A percentile compares a stretch with the other conserved stretches of the same genome.
Evolutionary conservation across 169 alveolate species (phyloP).

Genomic region (Plasmodium inui): DNA sequence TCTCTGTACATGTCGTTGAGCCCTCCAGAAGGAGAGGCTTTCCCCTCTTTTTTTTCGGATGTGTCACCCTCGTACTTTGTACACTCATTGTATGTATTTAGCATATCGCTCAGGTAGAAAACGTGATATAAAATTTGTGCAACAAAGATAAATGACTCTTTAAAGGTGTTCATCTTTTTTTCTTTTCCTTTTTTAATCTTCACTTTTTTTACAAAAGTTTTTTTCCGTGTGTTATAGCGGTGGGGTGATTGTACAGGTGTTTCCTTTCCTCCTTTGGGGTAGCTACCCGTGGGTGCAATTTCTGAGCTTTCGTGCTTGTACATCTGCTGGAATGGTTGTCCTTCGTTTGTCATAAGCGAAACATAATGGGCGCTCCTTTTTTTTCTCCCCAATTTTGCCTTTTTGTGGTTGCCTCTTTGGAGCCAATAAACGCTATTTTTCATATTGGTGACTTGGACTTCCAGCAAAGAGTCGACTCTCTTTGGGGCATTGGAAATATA

Average conservation of each 20-base stretch:
- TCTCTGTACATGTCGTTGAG: background rate
- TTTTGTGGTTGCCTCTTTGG: background rate
- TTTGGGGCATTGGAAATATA: slow-evolving; percentile 45
- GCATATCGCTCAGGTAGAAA: slow-evolving; percentile 29
- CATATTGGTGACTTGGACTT: slow-evolving; percentile 34
- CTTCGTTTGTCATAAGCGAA: background rate
- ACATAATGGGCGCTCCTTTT: background rate
- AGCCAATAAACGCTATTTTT: slow-evolving; percentile 60
- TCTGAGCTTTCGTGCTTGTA: background rate
- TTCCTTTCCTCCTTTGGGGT: background rate
- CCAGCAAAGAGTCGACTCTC: slow-evolving; percentile 20
- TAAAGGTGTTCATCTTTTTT: slow-evolving; percentile 8
- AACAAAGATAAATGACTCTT: slow-evolving; percentile 38
- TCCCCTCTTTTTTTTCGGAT: background rate
- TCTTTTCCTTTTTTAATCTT: background rate
- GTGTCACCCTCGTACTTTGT: slow-evolving; percentile 1
- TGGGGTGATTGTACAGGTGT: background rate
- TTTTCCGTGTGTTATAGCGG: background rate
- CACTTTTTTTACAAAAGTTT: slow-evolving; percentile 38
- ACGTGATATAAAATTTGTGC: slow-evolving; percentile 37
- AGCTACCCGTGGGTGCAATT: background rate
- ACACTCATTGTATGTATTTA: slow-evolving; percentile 21
- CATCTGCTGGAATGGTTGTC: background rate
- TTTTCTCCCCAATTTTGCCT: background rate
- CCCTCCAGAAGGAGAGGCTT: background rate